Evolutionary conservation across 371 early-diverging fungal genomes (phyloP), one percentile per base, ranked within the genome.

Genomic region (Chytridium lagenaria): DNA sequence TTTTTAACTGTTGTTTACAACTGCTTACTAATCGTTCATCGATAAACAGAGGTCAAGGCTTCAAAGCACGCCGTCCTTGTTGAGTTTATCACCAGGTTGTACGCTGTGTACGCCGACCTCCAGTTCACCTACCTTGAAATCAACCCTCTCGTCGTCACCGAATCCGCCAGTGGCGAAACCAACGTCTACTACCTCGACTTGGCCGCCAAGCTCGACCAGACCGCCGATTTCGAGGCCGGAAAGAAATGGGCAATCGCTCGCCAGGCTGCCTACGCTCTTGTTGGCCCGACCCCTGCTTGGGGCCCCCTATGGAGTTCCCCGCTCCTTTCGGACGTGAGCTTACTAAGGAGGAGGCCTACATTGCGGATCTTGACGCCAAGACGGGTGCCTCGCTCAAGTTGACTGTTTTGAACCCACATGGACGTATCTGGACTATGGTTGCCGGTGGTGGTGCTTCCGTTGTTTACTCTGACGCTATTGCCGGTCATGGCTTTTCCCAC

Each of bases 401-500:
- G 72, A 98, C 98, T 36, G 92, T 98, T 50, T 85, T 98, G 73
- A 98, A 98, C 88, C 88, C 92, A 76, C 86, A 90, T 15, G 98
- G 98, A 30, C 93, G 96, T 75, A 90, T 98, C 77, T 98, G 98
- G 98, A 97, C 98, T 67, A 97, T 98, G 98, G 98, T 98, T 70
- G 98, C 98, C 59, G 98, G 98, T 84, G 98, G 98, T 75, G 98
- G 98, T 84, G 98, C 98, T 55, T 95, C 95, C 22, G 98, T 98
- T 52, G 98, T 96, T 30, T 87, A 84, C 77, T 89, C 94, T 33
- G 98, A 98, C 84, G 98, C 98, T 44, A 98, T 98, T 79, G 96
- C 98, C 40, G 95, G 95, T 40, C 89, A 93, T 33, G 98, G 98
- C 22, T 94, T 84, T 72, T 95, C 98, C 30, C 71, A 90, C 77